Base-by-base conservation (phyloP, 495 filamentous ascomycete genomes). In the Penicillium lividum region DNA sequence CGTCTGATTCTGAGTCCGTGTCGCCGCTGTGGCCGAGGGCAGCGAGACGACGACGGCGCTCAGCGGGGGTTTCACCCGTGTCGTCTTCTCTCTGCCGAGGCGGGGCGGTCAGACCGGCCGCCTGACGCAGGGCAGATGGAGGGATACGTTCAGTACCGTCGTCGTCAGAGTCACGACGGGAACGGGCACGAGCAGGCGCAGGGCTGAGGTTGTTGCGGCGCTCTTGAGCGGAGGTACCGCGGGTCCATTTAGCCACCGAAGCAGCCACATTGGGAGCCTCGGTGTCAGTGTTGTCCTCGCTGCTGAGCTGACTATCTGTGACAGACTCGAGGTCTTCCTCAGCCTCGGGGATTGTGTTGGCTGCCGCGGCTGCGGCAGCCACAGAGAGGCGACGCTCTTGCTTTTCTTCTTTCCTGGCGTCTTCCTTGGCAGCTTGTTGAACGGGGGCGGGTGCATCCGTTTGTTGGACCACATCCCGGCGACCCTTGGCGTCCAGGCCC, bases 31-130 rank as follows among this genome's bases (percentile, higher is more conserved):
- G 74, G 47, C 91, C 92, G n/a, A 97, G 75, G 5, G 93, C 93
- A 2, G 91, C 93, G 54, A 95, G 84, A 70, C 93, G 86, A 59
- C 92, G 82, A 38, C 88, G 82, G 44, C 88, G 81, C 73, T 97
- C 93, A 0, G 92, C 93, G 0, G 89, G 84, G 4, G 91, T 96
- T 71, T 96, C 93, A 42, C 79, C 82, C 3, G 73, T 75, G 27
- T 86, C 84, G 16, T 75, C 79, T 40, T 68, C 56, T 51, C 8
- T 44, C 62, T 73, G 34, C 50, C 66, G 58, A 36, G 68, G 61
- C 42, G 73, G 45, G 42, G 64, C 56, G 16, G 60, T 31, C n/a
- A 76, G 51, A 59, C 74, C 73, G 33, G 70, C 74, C 2, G 69
- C 73, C 56, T 73, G 62, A 18, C 76, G 71, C 18, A 77, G 68